Evolutionary conservation across 495 filamentous ascomycete genomes (phyloP).

Genomic region (Articulospora tetracladia): DNA sequence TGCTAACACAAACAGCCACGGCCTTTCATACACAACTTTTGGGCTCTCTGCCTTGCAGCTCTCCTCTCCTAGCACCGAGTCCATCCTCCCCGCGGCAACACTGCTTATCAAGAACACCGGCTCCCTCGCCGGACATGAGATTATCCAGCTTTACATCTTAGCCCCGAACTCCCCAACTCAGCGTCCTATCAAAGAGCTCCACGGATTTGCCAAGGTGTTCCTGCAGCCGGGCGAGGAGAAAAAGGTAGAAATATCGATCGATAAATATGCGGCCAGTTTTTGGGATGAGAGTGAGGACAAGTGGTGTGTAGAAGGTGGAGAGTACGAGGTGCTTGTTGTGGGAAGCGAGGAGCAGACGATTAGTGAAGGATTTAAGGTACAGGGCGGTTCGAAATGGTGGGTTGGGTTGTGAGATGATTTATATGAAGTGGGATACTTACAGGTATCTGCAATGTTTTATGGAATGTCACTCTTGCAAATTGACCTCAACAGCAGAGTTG

Average conservation of each 20-base stretch:
- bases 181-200: conserved; percentile 64
- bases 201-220: conserved; percentile 69
- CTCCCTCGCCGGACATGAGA: conserved; percentile 60
- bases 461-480: too few species aligned
- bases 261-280: conserved; percentile 41
- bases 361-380: neutral
- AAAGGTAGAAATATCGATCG: conserved; percentile 51
- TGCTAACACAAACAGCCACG: conserved; percentile 40
- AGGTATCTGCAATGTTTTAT: too few species aligned
- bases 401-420: conserved; percentile 9
- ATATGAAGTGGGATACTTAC: too few species aligned
- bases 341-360: neutral
- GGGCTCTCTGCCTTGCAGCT: conserved; percentile 32
- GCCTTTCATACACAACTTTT: conserved; percentile 71
- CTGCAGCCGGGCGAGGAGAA: conserved; percentile 59
- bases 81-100: conserved; percentile 32
- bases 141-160: conserved; percentile 46
- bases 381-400: conserved; percentile 1
- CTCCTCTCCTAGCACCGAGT: neutral
- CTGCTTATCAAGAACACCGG: conserved; percentile 45
- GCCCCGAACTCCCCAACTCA: conserved; percentile 46
- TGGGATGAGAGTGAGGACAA: conserved; percentile 29
- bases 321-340: conserved; percentile 28
- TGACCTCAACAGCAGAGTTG: too few species aligned
- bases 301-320: conserved; percentile 30